Evolutionary conservation across 495 filamentous ascomycete species (phyloP).

Genomic region (Penicillium steckii): DNA sequence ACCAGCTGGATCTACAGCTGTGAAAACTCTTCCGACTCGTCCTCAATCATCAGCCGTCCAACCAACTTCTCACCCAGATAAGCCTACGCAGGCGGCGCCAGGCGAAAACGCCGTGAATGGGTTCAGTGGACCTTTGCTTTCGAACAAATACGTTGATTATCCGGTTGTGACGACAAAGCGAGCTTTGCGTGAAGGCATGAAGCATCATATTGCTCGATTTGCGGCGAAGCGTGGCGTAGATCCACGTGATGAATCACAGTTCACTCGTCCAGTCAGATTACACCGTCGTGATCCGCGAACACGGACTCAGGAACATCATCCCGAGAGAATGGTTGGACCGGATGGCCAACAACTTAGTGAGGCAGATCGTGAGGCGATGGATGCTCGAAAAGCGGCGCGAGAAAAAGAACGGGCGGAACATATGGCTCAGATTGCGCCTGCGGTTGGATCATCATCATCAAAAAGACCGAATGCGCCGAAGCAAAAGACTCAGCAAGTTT

Average conservation of each 20-base stretch:
- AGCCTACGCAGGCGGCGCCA: slow-evolving; percentile 20
- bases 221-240: slow-evolving; percentile 63
- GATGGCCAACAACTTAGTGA: slow-evolving; percentile 49
- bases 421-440: slow-evolving; percentile 83
- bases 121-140: slow-evolving; percentile 58
- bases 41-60: slow-evolving; percentile 12
- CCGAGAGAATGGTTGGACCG: slow-evolving; percentile 44
- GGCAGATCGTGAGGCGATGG: slow-evolving; percentile 69
- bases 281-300: slow-evolving; percentile 87
- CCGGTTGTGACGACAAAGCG: slow-evolving; percentile 80
- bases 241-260: slow-evolving; percentile 73
- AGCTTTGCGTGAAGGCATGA: slow-evolving; percentile 72
- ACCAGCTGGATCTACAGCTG: slow-evolving; percentile 5
- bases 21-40: slow-evolving; percentile 28
- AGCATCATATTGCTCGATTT: slow-evolving; percentile 83
- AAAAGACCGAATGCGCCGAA: slow-evolving; percentile 60
- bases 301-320: slow-evolving; percentile 46
- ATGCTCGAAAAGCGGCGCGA: slow-evolving; percentile 68
- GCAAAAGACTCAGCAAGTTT: slow-evolving; percentile 65
- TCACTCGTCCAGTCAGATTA: slow-evolving; percentile 80
- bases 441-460: slow-evolving; percentile 52
- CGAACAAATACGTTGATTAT: slow-evolving; percentile 56
- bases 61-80: slow-evolving; percentile 13
- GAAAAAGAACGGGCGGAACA: slow-evolving; percentile 81
- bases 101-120: slow-evolving; percentile 50